Evolutionary conservation across 2,329 filamentous ascomycete genomes (phyloP).

Genomic region (Calycina herbarum): DNA sequence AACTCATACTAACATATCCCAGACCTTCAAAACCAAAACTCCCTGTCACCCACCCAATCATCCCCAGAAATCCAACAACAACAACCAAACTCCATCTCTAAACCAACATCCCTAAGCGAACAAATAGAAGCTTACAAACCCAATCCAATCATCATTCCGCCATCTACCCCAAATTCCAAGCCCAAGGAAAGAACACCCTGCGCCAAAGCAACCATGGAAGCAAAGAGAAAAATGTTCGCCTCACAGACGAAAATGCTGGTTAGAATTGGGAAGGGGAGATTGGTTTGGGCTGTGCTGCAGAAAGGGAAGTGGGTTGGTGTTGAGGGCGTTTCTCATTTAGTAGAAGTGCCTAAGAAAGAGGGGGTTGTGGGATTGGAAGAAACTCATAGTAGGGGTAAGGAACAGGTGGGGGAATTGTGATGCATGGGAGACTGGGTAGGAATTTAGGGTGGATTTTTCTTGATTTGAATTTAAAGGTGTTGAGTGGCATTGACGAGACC

Average conservation of each 20-base stretch:
- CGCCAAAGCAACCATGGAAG: neutral
- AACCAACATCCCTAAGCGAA: neutral
- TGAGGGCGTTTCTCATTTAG: neutral
- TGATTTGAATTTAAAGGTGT: too few species aligned
- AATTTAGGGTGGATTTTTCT: too few species aligned
- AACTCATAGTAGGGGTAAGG: neutral
- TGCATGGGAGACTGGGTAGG: neutral
- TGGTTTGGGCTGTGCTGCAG: neutral
- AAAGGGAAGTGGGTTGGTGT: neutral
- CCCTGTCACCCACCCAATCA: neutral
- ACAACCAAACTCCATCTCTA: neutral
- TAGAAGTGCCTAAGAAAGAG: neutral
- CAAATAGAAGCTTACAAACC: neutral
- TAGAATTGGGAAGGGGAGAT: constrained; percentile 1
- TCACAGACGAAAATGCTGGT: neutral
- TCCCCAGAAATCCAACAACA: neutral
- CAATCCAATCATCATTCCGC: neutral
- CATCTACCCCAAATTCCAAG: neutral
- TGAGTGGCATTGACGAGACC: too few species aligned
- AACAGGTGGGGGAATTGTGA: neutral
- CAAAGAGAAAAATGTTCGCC: neutral
- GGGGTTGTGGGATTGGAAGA: neutral
- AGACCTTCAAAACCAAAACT: neutral
- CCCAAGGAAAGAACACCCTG: neutral
- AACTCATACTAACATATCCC: neutral